phyloP scores from a whole-genome alignment of 1,284 basidiomycete genomes.

The Leccinum cinnamomeum region DNA sequence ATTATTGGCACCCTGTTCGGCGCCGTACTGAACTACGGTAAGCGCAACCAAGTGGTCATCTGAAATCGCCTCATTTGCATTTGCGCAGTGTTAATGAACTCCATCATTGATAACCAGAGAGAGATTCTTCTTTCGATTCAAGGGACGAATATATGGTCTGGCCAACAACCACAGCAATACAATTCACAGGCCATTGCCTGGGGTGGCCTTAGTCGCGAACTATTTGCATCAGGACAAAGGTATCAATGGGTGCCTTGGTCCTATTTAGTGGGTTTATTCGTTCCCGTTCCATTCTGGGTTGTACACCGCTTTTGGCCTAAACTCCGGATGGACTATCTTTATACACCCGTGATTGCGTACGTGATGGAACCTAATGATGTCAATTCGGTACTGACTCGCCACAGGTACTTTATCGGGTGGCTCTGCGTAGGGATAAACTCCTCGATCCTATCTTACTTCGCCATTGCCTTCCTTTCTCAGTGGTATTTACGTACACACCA shows the following conservation, averaged over 20 bases:
- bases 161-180: slow-evolving; percentile 54
- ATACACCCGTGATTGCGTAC: slow-evolving; percentile 47
- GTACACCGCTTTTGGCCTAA: slow-evolving; percentile 44
- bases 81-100: slow-evolving; percentile 49
- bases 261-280: slow-evolving; percentile 53
- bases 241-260: slow-evolving; percentile 61
- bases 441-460: slow-evolving; percentile 43
- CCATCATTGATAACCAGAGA: slow-evolving; percentile 54
- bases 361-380: background rate
- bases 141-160: slow-evolving; percentile 64
- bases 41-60: slow-evolving; percentile 15
- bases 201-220: slow-evolving; percentile 61
- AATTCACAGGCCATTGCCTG: slow-evolving; percentile 64
- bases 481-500: slow-evolving; percentile 55
- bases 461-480: slow-evolving; percentile 56
- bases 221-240: slow-evolving; percentile 53
- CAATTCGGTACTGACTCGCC: slow-evolving; percentile 7
- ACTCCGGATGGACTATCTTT: slow-evolving; percentile 43
- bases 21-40: slow-evolving; percentile 51
- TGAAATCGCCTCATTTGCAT: slow-evolving; percentile 2
- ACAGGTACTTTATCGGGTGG: slow-evolving; percentile 42
- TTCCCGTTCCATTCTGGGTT: slow-evolving; percentile 58
- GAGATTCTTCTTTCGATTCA: slow-evolving; percentile 44
- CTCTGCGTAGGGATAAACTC: slow-evolving; percentile 54
- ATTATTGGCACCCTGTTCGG: slow-evolving; percentile 49